phyloP scores from a whole-genome alignment of 129 eudicot genomes.

The Saposhnikovia divaricata region DNA sequence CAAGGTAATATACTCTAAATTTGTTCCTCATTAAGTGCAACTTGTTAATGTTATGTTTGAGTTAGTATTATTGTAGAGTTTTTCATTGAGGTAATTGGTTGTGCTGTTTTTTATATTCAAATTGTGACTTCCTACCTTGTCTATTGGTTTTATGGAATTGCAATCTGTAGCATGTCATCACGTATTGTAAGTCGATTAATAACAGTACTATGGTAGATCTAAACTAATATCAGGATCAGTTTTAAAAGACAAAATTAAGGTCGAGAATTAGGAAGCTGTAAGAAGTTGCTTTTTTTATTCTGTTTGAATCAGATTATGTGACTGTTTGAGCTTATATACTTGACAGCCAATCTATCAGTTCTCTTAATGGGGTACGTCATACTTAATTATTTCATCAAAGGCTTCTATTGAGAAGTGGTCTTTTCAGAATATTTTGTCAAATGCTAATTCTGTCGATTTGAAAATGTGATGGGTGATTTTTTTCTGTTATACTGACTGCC shows the following conservation, averaged over 20 bases:
- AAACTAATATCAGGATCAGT: background rate
- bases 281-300: background rate
- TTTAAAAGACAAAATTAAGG: background rate
- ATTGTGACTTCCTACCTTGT: background rate
- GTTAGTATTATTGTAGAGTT: background rate
- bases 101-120: background rate
- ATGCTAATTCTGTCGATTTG: background rate
- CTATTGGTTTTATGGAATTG: background rate
- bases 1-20: slow-evolving; percentile 31
- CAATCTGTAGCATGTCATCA: background rate
- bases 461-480: background rate
- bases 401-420: background rate
- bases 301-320: background rate
- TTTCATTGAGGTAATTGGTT: background rate
- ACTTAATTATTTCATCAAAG: background rate
- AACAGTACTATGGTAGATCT: background rate
- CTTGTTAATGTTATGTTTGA: background rate
- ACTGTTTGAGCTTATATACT: background rate
- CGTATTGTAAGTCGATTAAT: background rate
- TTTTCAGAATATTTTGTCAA: background rate
- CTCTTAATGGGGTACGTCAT: background rate
- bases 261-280: background rate
- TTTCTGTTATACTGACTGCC: background rate
- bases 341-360: background rate
- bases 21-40: background rate